Base-by-base conservation (phyloP, 441 rosid species). In the Metrosideros polymorpha region DNA sequence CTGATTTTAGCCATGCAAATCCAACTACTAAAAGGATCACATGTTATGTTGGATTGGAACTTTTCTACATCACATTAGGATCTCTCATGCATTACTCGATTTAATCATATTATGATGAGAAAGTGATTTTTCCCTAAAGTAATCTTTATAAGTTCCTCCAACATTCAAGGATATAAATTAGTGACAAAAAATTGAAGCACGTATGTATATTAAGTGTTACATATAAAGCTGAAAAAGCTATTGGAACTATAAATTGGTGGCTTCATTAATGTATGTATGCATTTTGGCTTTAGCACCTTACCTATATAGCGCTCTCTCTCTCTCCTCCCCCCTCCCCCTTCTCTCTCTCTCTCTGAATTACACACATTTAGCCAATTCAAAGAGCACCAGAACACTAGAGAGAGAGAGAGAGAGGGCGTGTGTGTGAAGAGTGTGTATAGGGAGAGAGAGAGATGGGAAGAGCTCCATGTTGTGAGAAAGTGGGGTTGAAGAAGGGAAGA, bases 381-480 rank as follows among this genome's bases (percentile, higher is more conserved):
- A 71, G 47, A 71, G 79, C 79, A 71, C 79, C 47, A 39, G 39
- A 32, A 71, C 49, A 39, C 39, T 39, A 71, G 6, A 18, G 22
- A 30, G 66, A n/a, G 22, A 50, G 52, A 50, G n/a, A n/a, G n/a
- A n/a, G 25, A 1, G 18, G 6, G 66, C n/a, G 63, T 56, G 61
- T 12, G 63, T 57, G 66, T 12, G 18, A 2, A n/a, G 32, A 12
- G 59, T 10, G 59, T 55, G 59, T 55, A 9, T 43, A 43, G 32
- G n/a, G 18, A 18, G 55, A 52, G 53, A 29, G 57, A 83, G 71
- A 83, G n/a, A 97, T 97, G 99, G 98, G 97, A 83, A 95, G 99
- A 87, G 95, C 98, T 12, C 98, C 98, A 43, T 97, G 99, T 83
- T 95, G 99, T 85, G 96, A 95, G 87, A 97, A 94, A 76, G 92